Evolutionary conservation across 129 eudicot genomes (phyloP).

Genomic region (Centella asiatica): DNA sequence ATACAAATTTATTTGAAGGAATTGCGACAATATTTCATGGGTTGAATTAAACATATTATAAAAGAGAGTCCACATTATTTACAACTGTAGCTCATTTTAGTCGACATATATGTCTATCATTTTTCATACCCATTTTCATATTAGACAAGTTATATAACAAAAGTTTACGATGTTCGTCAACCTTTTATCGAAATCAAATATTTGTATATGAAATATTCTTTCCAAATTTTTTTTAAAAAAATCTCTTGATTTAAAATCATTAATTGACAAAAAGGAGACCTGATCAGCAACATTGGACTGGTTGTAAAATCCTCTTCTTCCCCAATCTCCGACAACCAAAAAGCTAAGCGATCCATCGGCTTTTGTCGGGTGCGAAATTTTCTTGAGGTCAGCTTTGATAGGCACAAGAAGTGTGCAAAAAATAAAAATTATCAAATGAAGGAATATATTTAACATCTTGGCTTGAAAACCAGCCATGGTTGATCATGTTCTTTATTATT

Average conservation of each 20-base stretch:
- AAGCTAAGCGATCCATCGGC: conserved; percentile 41
- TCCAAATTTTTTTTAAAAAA: too few species aligned
- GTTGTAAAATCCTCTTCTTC: conserved; percentile 59
- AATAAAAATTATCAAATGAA: neutral
- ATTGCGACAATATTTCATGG: neutral
- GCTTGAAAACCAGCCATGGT: conserved; percentile 16
- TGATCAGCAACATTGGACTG: conserved; percentile 66
- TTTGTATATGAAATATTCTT: too few species aligned
- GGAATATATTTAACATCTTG: conserved; percentile 20
- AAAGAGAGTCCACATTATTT: too few species aligned
- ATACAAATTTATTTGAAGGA: neutral
- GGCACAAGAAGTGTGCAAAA: neutral
- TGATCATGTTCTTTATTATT: conserved; percentile 25
- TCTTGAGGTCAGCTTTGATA: conserved; percentile 34
- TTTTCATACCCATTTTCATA: too few species aligned
- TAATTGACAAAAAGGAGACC: too few species aligned
- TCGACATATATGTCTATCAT: too few species aligned
- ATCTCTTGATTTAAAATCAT: too few species aligned
- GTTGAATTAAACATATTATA: neutral
- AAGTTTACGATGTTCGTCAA: too few species aligned
- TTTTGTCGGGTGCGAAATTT: conserved; percentile 31
- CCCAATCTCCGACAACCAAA: conserved; percentile 87
- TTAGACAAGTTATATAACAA: too few species aligned
- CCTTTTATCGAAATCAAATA: too few species aligned
- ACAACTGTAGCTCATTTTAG: too few species aligned